Conservation (phyloP, 257 asterid genomes). For the Nicotiana otophora region DNA sequence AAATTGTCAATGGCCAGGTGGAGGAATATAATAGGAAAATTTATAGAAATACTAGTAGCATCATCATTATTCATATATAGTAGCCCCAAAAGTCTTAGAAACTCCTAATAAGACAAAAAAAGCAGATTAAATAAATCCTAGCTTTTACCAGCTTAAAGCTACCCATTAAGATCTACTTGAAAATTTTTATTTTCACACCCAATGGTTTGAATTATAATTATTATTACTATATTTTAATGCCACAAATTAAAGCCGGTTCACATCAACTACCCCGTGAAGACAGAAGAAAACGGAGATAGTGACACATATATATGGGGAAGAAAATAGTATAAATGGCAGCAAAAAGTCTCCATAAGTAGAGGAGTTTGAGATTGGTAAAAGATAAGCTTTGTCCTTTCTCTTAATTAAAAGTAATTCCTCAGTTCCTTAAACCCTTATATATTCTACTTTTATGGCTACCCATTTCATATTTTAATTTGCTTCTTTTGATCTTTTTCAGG, state of each 20-base stretch:
- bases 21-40: constrained; percentile 8
- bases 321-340: constrained; percentile 9
- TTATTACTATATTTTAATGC: constrained; percentile 18
- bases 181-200: constrained; percentile 17
- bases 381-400: constrained; percentile 15
- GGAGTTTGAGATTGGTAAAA: constrained; percentile 21
- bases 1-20: constrained; percentile 26
- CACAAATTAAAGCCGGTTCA: constrained; percentile 40
- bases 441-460: background rate
- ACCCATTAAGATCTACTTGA: constrained; percentile 5
- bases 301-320: background rate
- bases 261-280: constrained; percentile 36
- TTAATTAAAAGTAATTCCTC: background rate
- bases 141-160: constrained; percentile 22
- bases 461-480: background rate
- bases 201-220: constrained; percentile 13
- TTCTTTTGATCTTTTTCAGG: background rate
- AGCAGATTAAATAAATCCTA: background rate
- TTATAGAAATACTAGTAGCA: background rate
- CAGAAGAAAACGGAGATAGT: constrained; percentile 7
- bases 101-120: background rate
- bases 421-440: background rate
- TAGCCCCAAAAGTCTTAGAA: constrained; percentile 5
- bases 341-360: constrained; percentile 12
- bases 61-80: no score